These are phyloP conservation scores for Naganishia liquefaciens DNA, from an alignment of 1,284 basidiomycete species.

Conservation along the genomic window DNA sequence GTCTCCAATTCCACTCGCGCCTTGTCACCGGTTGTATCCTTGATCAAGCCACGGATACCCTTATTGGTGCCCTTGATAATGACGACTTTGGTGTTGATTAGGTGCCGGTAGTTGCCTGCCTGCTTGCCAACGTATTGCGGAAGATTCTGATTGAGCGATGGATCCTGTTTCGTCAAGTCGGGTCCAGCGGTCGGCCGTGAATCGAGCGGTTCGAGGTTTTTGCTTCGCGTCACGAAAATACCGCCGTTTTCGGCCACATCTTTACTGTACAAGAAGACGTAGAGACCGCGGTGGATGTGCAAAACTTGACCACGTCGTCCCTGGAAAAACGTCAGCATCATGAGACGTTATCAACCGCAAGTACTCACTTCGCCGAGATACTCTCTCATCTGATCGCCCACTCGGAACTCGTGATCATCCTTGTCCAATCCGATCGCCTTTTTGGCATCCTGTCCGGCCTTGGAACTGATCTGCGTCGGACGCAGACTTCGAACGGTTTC, in stretches of 20 bases:
- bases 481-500: conserved; percentile 85
- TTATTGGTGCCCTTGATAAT: conserved; percentile 88
- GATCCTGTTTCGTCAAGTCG: conserved; percentile 97
- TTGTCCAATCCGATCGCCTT: conserved; percentile 77
- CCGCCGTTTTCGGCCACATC: conserved; percentile 89
- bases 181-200: conserved; percentile 66
- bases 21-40: conserved; percentile 85
- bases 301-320: conserved; percentile 88
- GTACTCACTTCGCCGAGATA: conserved; percentile 75
- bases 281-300: conserved; percentile 93
- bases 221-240: conserved; percentile 75
- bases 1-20: conserved; percentile 90
- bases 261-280: conserved; percentile 90
- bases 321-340: conserved; percentile 51
- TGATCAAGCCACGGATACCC: conserved; percentile 88
- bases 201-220: conserved; percentile 45
- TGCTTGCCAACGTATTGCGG: conserved; percentile 48
- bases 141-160: conserved; percentile 61
- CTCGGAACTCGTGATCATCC: conserved; percentile 61
- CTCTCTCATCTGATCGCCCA: conserved; percentile 93
- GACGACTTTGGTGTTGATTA: conserved; percentile 77
- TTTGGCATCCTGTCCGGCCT: conserved; percentile 67
- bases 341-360: neutral
- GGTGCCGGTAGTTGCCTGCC: conserved; percentile 67
- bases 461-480: conserved; percentile 92